A percentile compares a stretch with the other conserved stretches of the same genome.
These are phyloP conservation scores for Saccharomycopsis guyanensis DNA, from an alignment of 805 yeast species.

Conservation along the genomic window DNA sequence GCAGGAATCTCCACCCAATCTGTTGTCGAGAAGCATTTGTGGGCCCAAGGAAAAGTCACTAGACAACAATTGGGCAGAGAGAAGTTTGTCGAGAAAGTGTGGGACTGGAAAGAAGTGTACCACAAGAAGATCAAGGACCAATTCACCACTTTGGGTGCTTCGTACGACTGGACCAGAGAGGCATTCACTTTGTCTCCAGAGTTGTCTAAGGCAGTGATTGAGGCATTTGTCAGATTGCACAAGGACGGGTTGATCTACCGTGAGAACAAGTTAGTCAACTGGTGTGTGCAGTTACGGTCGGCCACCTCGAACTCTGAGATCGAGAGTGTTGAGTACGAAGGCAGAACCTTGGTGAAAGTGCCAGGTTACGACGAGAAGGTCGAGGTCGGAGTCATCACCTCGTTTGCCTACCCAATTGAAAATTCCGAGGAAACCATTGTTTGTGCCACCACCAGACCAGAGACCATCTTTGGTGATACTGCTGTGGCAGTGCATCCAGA, in stretches of 20 bases:
- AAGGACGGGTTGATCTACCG: conserved; percentile 95
- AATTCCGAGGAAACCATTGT: conserved; percentile 69
- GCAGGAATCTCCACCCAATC: conserved; percentile 99
- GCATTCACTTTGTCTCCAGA: conserved; percentile 85
- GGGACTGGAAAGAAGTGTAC: conserved; percentile 98
- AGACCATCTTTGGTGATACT: conserved; percentile 96
- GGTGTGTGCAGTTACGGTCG: conserved; percentile 93
- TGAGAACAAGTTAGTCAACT: conserved; percentile 86
- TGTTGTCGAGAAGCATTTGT: conserved; percentile 91
- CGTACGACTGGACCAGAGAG: conserved; percentile 94
- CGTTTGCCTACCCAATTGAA: conserved; percentile 85
- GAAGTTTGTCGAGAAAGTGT: conserved; percentile 75
- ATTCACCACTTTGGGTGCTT: conserved; percentile 84
- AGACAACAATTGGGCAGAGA: conserved; percentile 96
- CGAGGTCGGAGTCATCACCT: conserved; percentile 96
- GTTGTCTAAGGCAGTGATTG: conserved; percentile 71
- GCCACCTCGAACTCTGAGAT: conserved; percentile 96
- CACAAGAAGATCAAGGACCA: conserved; percentile 80
- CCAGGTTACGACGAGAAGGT: conserved; percentile 88
- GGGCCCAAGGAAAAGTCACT: conserved; percentile 81
- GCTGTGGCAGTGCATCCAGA: conserved; percentile 97
- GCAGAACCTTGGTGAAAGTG: conserved; percentile 70
- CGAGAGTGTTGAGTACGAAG: conserved; percentile 82
- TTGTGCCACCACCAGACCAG: conserved; percentile 98
- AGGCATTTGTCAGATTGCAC: conserved; percentile 84